Evolutionary conservation across 2,329 filamentous ascomycete species (phyloP), one percentile per base, ranked within the genome.

Genomic region (Leptodontidium sp.): DNA sequence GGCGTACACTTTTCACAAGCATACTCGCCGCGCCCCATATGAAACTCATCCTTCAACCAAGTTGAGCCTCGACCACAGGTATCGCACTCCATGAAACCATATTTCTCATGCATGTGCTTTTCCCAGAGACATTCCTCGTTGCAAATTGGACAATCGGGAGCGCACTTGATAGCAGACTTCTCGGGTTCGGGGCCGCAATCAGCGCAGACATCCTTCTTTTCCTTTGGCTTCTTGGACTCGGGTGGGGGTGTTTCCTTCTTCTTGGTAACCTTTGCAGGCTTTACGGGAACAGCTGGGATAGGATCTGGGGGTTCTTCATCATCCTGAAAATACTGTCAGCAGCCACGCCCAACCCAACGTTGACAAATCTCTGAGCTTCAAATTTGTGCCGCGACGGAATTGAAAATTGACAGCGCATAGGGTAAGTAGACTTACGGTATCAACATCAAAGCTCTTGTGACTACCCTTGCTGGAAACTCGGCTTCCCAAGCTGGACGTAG

Each of bases 1-100:
- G 63, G 63, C 15, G 38, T 65, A 49, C 63, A 65, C 63, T 58
- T 65, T 40, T 65, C 63, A 35, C 63, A 65, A 17, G 63, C 63
- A 58, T 65, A 65, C 52, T 65, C 63, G 26, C 63, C 63, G n/a
- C 52, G 50, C 32, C 63, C 63, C 26, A 47, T 65, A 15, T 65
- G 63, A 53, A 65, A 58, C 26, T 65, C 63, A 14, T 65, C 63
- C 52, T 47, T 65, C 24, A 65, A 40, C 63, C 63, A 65, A 14
- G 17, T 35, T 29, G 40, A 12, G 2, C 63, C 63, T 6, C 63
- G 38, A 29, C 63, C 63, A 35, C 63, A 65, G 40, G 38, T 35
- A 45, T 47, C 40, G 21, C 63, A 65, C 11, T 55, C 50, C 52
- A 65, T 65, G 40, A 26, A 29, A 8, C 63, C 63, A 12, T 65